Evolutionary conservation across 148 eudicot species (phyloP), one percentile per base, ranked within the genome.

Genomic region (Beta vulgaris): DNA sequence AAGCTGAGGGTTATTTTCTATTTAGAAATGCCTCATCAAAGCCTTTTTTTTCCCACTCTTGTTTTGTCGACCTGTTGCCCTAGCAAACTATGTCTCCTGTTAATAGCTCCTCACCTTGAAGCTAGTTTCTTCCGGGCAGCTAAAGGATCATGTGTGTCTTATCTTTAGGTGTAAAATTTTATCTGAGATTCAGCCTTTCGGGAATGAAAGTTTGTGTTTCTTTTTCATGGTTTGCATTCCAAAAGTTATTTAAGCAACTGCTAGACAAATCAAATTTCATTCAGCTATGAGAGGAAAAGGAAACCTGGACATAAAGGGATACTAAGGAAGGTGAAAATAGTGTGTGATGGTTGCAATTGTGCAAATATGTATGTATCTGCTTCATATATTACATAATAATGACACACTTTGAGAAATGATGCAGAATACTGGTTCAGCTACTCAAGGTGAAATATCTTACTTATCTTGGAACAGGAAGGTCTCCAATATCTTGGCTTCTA

Each of bases 401-500:
- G 71, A 76, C 58, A 61, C 65, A 37, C 21, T 32, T 69, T 77
- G 26, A 62, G 63, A 31, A 40, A 51, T 79, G 71, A 31, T 84
- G 79, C 89, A 96, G 99, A 97, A 97, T 58, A 88, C 79, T 87
- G 91, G 92, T 55, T 77, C 91, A 77, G 91, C 98, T 73, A 76
- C 91, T 61, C 98, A 92, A 82, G 98, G 96, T 74, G 98, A 96
- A 86, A 96, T 96, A 81, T 96, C 99, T 68, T 96, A 75, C 76
- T 76, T 96, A 79, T 89, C 99, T 43, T 96, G 99, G 99, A 96
- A 96, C 73, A 87, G 87, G 82, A 92, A 89, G 85, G 98, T 92
- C 70, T 93, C 86, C 68, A 93, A 88, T 77, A 92, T 96, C 73
- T 82, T 96, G 82, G 98, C 99, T 31, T 92, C 98, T 58, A 89